Conservation (phyloP, 805 yeast species). For the Candida boleticola region DNA sequence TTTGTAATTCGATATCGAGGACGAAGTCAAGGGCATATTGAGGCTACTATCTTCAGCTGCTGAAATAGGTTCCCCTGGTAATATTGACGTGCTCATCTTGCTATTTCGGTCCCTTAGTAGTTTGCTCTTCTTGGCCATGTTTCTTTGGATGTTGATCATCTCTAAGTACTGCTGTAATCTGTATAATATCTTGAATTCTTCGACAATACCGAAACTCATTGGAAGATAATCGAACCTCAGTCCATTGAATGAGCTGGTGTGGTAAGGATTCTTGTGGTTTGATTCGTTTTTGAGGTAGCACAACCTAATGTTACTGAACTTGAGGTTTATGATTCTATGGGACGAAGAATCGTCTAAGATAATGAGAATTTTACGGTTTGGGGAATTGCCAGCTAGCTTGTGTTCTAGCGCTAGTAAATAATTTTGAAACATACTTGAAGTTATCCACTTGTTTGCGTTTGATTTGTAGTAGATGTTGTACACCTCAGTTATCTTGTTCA, state of each 20-base stretch:
- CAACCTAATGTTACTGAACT: constrained; percentile 33
- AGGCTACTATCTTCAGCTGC: neutral
- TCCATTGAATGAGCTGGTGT: constrained; percentile 34
- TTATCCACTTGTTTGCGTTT: constrained; percentile 61
- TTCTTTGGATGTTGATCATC: constrained; percentile 36
- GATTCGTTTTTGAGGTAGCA: constrained; percentile 38
- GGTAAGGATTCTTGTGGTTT: constrained; percentile 35
- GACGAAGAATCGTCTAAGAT: constrained; percentile 61
- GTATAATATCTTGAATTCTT: constrained; percentile 58
- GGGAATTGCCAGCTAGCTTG: constrained; percentile 44
- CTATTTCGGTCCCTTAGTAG: too few species aligned
- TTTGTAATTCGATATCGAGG: neutral
- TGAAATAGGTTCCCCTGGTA: neutral
- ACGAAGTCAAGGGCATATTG: neutral
- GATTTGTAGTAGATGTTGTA: constrained; percentile 57
- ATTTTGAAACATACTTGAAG: constrained; percentile 60
- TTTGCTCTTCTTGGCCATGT: constrained; percentile 11
- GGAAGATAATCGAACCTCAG: constrained; percentile 55
- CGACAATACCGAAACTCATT: constrained; percentile 61
- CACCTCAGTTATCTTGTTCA: constrained; percentile 47
- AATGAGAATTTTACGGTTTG: constrained; percentile 49
- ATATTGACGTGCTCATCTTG: neutral
- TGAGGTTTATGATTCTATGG: constrained; percentile 50
- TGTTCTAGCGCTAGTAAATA: constrained; percentile 62
- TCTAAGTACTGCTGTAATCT: constrained; percentile 56